Evolutionary conservation across 2,329 filamentous ascomycete genomes (phyloP), one percentile per base, ranked within the genome.

Genomic region (Epichloe brachyelytri): DNA sequence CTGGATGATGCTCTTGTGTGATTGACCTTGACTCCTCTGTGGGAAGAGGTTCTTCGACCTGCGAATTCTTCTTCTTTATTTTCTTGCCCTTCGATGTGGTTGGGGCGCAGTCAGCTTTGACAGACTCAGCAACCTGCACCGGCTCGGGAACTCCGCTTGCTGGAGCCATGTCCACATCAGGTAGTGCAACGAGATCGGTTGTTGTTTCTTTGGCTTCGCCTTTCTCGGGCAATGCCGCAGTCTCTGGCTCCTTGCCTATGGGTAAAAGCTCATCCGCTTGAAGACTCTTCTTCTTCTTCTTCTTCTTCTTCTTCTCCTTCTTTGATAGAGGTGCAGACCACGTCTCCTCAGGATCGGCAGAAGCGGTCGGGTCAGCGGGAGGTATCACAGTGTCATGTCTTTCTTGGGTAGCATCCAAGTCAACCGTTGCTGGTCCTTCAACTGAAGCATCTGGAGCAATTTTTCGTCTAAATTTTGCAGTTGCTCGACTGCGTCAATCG

Each of bases 211-310:
- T 12, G 11, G n/a, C 12, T 49, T 49, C 49, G 3, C 44, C 33
- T 4, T 22, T 39, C 11, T 36, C 15, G 8, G 20, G n/a, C 14
- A 20, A 38, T 5, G 12, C 15, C 26, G 26, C 22, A 51, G 20
- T 14, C 10, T 46, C 19, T 30, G 26, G 17, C 39, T 52, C 34
- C 5, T 22, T 30, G 12, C 39, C 38, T 14, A 15, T 34, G 14
- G 36, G 14, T 20, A 45, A 17, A 48, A 48, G 17, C 15, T 55
- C 54, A 20, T 56, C 53, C 4, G 54, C 19, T 10, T 39, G 52
- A 22, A 53, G 33, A 43, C 50, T 55, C 49, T 58, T 63, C 58
- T 61, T 63, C 17, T 44, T 49, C 20, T 54, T 46, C 22, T 7
- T 26, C 22, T 7, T 26, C 40, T 51, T 52, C 12, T 50, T 50